Percentiles rank a stretch among this genome's conserved stretches.
Conservation (phyloP, 495 filamentous ascomycete species). For the Terfezia claveryi region DNA sequence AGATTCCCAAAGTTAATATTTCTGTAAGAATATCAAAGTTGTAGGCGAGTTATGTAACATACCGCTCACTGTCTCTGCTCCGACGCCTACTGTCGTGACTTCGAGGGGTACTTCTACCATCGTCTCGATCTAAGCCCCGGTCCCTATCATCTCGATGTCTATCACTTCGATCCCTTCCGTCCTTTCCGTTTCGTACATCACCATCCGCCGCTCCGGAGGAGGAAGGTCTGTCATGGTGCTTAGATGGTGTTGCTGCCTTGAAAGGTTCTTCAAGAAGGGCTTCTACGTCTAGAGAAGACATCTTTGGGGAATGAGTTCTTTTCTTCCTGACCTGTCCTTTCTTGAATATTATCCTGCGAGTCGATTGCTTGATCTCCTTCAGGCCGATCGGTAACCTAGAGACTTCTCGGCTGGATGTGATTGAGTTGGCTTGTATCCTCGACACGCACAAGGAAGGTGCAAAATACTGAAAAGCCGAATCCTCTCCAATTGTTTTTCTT, state of each 20-base stretch:
- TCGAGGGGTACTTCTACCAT: constrained; percentile 45
- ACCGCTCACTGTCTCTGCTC: constrained; percentile 30
- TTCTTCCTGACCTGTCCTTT: neutral
- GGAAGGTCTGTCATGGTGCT: constrained; percentile 29
- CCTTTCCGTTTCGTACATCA: constrained; percentile 16
- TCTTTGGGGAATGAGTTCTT: constrained; percentile 20
- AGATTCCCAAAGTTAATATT: neutral
- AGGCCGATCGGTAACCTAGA: too few relatives aligned
- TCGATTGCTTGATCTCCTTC: too few relatives aligned
- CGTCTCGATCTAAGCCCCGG: constrained; percentile 33
- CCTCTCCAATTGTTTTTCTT: too few relatives aligned
- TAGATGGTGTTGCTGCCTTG: constrained; percentile 22
- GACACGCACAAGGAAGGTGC: too few relatives aligned
- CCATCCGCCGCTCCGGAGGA: constrained; percentile 17
- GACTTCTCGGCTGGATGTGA: too few relatives aligned
- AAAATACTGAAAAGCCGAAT: too few relatives aligned
- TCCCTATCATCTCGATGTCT: constrained; percentile 26
- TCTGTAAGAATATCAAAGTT: too few relatives aligned
- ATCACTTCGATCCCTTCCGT: constrained; percentile 23
- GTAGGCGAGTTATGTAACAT: neutral
- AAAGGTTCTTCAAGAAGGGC: constrained; percentile 52
- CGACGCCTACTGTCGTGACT: constrained; percentile 16
- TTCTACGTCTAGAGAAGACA: constrained; percentile 87
- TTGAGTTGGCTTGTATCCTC: too few relatives aligned
- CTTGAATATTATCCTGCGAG: neutral